Evolutionary conservation across 805 yeast species (phyloP).

Genomic region (Myxozyma monticola): DNA sequence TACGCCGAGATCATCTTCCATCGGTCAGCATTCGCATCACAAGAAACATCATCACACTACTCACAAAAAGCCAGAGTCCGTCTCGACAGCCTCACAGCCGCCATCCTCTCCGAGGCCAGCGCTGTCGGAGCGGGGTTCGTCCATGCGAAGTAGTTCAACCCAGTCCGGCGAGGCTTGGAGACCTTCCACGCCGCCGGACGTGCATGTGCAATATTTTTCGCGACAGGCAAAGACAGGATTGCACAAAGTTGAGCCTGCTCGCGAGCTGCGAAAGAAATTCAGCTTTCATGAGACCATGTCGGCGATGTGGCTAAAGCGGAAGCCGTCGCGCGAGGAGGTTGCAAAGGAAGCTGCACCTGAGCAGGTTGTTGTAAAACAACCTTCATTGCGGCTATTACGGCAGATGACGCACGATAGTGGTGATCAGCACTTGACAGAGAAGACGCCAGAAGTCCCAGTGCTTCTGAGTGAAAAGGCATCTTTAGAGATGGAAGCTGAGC

Average conservation of each 20-base stretch:
- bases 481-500: neutral
- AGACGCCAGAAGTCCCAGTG: neutral
- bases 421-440: neutral
- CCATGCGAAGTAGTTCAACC: neutral
- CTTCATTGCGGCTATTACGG: neutral
- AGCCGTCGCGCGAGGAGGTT: neutral
- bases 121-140: neutral
- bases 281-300: conserved; percentile 5
- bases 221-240: neutral
- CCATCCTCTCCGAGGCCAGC: neutral
- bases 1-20: neutral
- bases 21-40: neutral
- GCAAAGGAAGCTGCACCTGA: neutral
- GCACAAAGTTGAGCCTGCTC: neutral
- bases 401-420: neutral
- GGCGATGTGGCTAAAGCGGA: neutral
- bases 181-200: too few species aligned
- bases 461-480: neutral
- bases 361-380: too few species aligned
- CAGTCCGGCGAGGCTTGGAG: neutral
- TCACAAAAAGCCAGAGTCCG: neutral
- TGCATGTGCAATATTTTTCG: too few species aligned
- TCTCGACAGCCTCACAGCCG: neutral
- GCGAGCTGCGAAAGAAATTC: neutral
- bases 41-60: neutral